Evolutionary conservation across 1,284 basidiomycete genomes (phyloP), one percentile per base, ranked within the genome.

Genomic region (Stygiomarasmius scandens): DNA sequence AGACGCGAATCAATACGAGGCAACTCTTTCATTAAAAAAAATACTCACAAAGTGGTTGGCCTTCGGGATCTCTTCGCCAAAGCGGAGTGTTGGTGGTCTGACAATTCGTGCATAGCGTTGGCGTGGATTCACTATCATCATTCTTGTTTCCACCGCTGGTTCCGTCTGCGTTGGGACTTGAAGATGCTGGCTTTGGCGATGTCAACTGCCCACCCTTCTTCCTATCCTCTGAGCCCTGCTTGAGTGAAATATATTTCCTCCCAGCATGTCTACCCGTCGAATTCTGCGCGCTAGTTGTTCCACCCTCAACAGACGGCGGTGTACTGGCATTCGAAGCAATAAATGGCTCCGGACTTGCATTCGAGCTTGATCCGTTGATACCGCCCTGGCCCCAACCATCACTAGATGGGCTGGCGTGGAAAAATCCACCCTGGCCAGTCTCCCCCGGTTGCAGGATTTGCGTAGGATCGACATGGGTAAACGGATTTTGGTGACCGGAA

Each of bases 1-100:
- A 16, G 36, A 47, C 36, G 32, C 52, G 45, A 38, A 49, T 57
- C 27, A 65, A 59, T 23, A 45, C 16, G n/a, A 56, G 62, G 41
- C 49, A 51, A 56, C 32, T 41, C 58, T 58, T 63, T 50, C 38
- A 54, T 23, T 57, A 34, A 56, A 25, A 61, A 44, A 49, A 58
- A 58, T 55, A 78, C 81, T 79, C 76, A 87, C 94, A 98, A 58
- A 98, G 74, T 32, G 95, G 95, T 70, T 96, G 93, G 23, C 95
- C 95, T 63, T 98, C 95, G 1, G 95, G 93, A 77, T 98, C 95
- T 64, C 96, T 81, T 70, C 95, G 84, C 95, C 95, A 98, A 55
- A 98, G 77, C 1, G 95, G 95, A 43, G 95, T 98, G 71, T 95
- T 98, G 27, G 93, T 96, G 53, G 96, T 98, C 67, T 93, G 87